Evolutionary conservation across 2,329 filamentous ascomycete genomes (phyloP).

Genomic region (Davidsoniella eucalypti): DNA sequence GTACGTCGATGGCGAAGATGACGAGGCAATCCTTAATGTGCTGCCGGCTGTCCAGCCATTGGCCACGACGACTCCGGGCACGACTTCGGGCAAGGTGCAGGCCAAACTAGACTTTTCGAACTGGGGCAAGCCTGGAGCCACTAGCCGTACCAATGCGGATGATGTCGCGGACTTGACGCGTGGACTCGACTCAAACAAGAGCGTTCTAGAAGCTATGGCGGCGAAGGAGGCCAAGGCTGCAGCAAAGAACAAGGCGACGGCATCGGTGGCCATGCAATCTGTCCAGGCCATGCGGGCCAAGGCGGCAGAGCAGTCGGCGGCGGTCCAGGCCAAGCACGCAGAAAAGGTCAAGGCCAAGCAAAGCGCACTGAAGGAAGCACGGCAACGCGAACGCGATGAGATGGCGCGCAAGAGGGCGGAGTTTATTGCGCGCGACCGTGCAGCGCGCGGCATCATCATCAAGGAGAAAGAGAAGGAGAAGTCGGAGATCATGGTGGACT

Average conservation of each 20-base stretch:
- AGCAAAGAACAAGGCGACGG: slow-evolving; percentile 12
- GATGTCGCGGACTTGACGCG: slow-evolving; percentile 30
- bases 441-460: slow-evolving; percentile 22
- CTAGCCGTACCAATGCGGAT: slow-evolving; percentile 27
- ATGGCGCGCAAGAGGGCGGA: slow-evolving; percentile 56
- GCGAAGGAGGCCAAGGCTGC: slow-evolving; percentile 22
- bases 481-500: slow-evolving; percentile 73
- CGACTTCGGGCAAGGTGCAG: slow-evolving; percentile 32
- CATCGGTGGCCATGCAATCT: slow-evolving; percentile 10
- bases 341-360: slow-evolving; percentile 16
- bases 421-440: slow-evolving; percentile 50
- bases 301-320: slow-evolving; percentile 10
- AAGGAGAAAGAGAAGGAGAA: slow-evolving; percentile 15
- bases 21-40: slow-evolving; percentile 15
- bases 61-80: slow-evolving; percentile 12
- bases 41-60: slow-evolving; percentile 11
- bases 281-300: slow-evolving; percentile 9
- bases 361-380: slow-evolving; percentile 46
- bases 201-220: slow-evolving; percentile 30
- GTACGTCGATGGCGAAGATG: slow-evolving; percentile 39
- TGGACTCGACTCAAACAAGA: slow-evolving; percentile 28
- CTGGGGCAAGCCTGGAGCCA: slow-evolving; percentile 37
- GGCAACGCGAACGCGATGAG: slow-evolving; percentile 59
- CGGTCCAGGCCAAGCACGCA: slow-evolving; percentile 16
- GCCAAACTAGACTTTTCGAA: slow-evolving; percentile 35